Base-by-base conservation (phyloP, 2,329 filamentous ascomycete genomes). In the Fusarium veterinarium region DNA sequence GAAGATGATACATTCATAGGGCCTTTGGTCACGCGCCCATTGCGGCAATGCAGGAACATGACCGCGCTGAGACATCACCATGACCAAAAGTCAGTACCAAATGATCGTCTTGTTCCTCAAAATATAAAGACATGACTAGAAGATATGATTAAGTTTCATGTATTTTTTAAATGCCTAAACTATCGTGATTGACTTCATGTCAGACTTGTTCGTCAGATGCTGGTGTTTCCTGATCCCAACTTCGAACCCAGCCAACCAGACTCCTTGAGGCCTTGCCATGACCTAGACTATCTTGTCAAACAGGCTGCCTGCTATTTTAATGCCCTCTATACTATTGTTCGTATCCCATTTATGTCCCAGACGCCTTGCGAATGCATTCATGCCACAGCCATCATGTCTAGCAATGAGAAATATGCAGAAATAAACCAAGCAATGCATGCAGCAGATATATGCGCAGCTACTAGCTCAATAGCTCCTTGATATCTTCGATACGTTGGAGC, bases 401-500 rank as follows among this genome's bases (percentile, higher is more conserved):
- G 49, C 41, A 46, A 40, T 38, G 31, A 12, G 35, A 60, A 55
- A 17, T 35, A 58, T 68, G 45, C 52, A 48, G 30, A 31, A 59
- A 44, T 40, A 59, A 52, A 20, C 9, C 35, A 38, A 51, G 41
- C 37, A 46, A 35, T 35, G 42, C 28, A 49, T 41, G 42, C 23
- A 52, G 41, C 48, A 51, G 16, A 57, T 25, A 44, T 49, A 19
- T 17, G 30, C 38, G 35, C n/a, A 33, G 42, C 25, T 30, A 23
- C 48, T 81, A 90, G 77, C 92, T 94, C 52, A 99, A 87, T 75
- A 99, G 84, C 82, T 98, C 93, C 82, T 92, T 95, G 74, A 98
- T 95, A 83, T 99, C 96, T 81, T 98, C 95, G 71, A 98, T 95
- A 42, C 94, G 87, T 80, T 96, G 93, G 69, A 94, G 85, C 79